A percentile compares a stretch with the other conserved stretches of the same genome.
Conservation (phyloP, 352 stramenopile species). For the Phytophthora tentaculata region DNA sequence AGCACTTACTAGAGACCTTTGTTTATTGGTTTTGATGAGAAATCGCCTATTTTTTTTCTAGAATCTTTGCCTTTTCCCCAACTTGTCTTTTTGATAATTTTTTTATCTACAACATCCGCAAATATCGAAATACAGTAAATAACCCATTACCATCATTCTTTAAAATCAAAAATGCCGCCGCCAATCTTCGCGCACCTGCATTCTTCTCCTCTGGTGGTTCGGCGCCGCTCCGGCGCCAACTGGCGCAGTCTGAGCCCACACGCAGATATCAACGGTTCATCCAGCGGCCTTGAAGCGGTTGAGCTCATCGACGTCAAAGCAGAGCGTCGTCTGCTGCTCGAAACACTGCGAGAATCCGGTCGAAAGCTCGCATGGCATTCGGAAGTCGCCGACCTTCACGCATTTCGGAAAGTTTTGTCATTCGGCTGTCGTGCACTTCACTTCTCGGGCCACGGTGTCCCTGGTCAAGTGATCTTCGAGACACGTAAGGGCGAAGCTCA, state of each 20-base stretch:
- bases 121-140: background rate
- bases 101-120: background rate
- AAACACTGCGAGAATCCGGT: slow-evolving; percentile 73
- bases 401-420: slow-evolving; percentile 81
- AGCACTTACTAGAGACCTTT: too few relatives aligned
- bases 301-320: slow-evolving; percentile 87
- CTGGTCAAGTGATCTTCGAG: slow-evolving; percentile 84
- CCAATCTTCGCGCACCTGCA: slow-evolving; percentile 85
- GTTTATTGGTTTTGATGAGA: too few relatives aligned
- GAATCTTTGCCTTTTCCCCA: too few relatives aligned
- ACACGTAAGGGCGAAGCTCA: slow-evolving; percentile 81
- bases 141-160: too few relatives aligned
- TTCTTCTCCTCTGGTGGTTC: slow-evolving; percentile 84
- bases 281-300: slow-evolving; percentile 69
- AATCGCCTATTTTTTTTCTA: too few relatives aligned
- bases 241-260: slow-evolving; percentile 64
- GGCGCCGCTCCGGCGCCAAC: slow-evolving; percentile 59
- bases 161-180: slow-evolving; percentile 24
- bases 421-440: slow-evolving; percentile 80
- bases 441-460: slow-evolving; percentile 75
- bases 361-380: slow-evolving; percentile 76
- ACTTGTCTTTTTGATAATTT: too few relatives aligned
- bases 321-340: slow-evolving; percentile 75
- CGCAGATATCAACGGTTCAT: slow-evolving; percentile 12
- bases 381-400: slow-evolving; percentile 82